These are phyloP conservation scores for Kondoa subrosea DNA, from an alignment of 768 basidiomycete species.

Conservation along the genomic window DNA sequence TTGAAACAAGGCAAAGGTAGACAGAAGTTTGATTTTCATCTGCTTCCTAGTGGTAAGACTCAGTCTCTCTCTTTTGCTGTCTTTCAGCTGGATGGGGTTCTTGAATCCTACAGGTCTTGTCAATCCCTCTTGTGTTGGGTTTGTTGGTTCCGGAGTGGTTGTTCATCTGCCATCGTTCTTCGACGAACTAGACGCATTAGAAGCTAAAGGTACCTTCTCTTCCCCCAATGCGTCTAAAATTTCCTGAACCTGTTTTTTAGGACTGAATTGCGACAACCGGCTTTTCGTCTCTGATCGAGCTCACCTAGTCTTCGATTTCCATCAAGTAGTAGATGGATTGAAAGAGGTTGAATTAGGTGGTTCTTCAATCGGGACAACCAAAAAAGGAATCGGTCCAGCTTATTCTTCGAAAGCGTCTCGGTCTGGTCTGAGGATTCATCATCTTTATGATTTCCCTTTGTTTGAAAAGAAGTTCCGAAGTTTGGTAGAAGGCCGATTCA, in stretches of 20 bases:
- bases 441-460: constrained; percentile 52
- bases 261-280: constrained; percentile 65
- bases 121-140: constrained; percentile 63
- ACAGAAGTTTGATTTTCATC: constrained; percentile 83
- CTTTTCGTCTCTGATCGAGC: constrained; percentile 90
- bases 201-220: constrained; percentile 53
- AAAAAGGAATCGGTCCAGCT: constrained; percentile 94
- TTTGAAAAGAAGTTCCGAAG: constrained; percentile 87
- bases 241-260: constrained; percentile 34
- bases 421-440: constrained; percentile 87
- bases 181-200: constrained; percentile 66
- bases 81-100: neutral
- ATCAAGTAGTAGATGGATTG: constrained; percentile 96
- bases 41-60: constrained; percentile 69
- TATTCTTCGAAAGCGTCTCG: constrained; percentile 96
- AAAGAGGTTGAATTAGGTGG: constrained; percentile 96
- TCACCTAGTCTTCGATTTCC: constrained; percentile 95
- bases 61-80: neutral
- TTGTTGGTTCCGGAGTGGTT: constrained; percentile 92
- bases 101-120: constrained; percentile 47
- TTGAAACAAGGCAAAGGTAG: constrained; percentile 46
- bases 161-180: constrained; percentile 93
- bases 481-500: constrained; percentile 90
- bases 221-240: neutral
- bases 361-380: constrained; percentile 71